Base-by-base conservation (phyloP, 2,329 filamentous ascomycete species). In the Chaetothyriales sp. region DNA sequence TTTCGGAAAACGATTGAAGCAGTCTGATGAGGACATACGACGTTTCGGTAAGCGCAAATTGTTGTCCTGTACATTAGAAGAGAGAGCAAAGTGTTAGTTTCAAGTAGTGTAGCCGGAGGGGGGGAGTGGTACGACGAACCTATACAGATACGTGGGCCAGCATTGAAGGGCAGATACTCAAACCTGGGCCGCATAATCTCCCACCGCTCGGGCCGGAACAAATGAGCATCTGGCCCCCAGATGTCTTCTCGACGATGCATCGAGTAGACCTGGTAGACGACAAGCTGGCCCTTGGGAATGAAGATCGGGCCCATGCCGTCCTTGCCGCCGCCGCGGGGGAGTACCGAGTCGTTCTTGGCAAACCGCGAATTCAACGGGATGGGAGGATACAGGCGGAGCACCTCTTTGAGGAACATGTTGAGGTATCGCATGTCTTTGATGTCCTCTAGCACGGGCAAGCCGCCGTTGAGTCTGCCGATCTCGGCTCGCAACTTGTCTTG, bases 351-450 rank as follows among this genome's bases (percentile, higher is more conserved):
- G 52, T 72, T 73, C 7, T 85, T 72, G 8, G 85, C 78, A 39
- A 81, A 70, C 55, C 86, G 82, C 46, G 85, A 74, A 67, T 90
- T 92, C 69, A 83, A 83, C 1, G 86, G 86, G 1, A 92, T 83
- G 18, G 78, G 74, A 0, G 86, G 85, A 65, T 89, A 86, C 7
- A 89, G 67, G 15, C 86, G 80, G 52, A 89, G 75, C 0, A 78
- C 83, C 68, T 90, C 85, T 67, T 84, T 81, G 60, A 92, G 73
- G 46, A 84, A 68, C 59, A 81, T 68, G 46, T 67, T 70, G 10
- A 92, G 76, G 64, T 89, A 94, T 43, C 83, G 81, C 86, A 94
- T 93, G 56, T 74, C 75, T 72, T 93, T 94, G 51, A 95, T 73
- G 78, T 7, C 78, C 74, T 65, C 92, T 93, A 0, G 82, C 86